These are phyloP conservation scores for Excoecaria cochinchinensis DNA, from an alignment of 345 rosid genomes.

Conservation along the genomic window DNA sequence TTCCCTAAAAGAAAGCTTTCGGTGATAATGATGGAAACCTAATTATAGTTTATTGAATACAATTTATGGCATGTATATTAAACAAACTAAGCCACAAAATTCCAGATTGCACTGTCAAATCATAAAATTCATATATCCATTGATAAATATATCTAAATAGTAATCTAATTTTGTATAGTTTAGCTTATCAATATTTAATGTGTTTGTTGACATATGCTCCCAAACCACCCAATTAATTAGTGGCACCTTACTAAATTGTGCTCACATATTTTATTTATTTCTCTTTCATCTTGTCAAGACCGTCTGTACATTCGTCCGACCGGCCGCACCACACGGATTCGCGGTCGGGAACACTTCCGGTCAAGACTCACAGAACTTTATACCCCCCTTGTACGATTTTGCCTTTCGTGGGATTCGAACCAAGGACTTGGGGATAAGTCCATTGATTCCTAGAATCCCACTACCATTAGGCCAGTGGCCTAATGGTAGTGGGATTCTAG, in stretches of 20 bases:
- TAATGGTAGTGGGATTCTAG: too few species aligned
- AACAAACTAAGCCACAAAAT: constrained; percentile 25
- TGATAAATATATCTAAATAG: background rate
- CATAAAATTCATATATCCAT: background rate
- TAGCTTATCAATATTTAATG: background rate
- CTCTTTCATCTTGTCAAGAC: too few species aligned
- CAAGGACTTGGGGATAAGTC: too few species aligned
- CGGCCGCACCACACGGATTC: too few species aligned
- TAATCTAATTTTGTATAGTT: background rate
- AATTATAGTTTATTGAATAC: constrained; percentile 19
- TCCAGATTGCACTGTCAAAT: constrained; percentile 15
- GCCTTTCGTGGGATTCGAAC: too few species aligned
- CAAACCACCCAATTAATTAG: background rate
- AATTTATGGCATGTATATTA: constrained; percentile 10
- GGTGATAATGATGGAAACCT: constrained; percentile 19
- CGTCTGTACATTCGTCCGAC: too few species aligned
- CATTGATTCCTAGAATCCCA: too few species aligned
- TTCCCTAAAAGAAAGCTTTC: background rate
- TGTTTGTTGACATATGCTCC: constrained; percentile 17
- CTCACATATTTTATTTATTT: too few species aligned
- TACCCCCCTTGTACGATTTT: too few species aligned
- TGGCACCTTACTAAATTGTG: constrained; percentile 1
- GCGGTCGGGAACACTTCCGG: too few species aligned
- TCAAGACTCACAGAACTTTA: too few species aligned
- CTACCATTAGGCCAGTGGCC: too few species aligned